These are phyloP conservation scores for Pseudodiploospora longispora DNA, from an alignment of 2,329 filamentous ascomycete genomes.

Conservation along the genomic window DNA sequence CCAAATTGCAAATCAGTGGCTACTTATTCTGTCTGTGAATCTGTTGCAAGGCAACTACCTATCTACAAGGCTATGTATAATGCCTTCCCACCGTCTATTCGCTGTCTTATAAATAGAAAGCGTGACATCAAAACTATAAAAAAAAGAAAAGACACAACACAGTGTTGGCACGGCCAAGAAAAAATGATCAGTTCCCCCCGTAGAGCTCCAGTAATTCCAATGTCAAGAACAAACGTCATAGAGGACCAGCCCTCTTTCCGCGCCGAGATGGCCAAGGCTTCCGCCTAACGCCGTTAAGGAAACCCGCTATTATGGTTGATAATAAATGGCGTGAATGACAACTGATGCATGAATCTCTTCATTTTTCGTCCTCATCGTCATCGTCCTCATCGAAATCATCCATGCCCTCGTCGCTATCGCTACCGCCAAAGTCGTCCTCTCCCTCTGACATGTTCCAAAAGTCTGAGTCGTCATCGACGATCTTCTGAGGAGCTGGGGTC, in stretches of 20 bases:
- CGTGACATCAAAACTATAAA: neutral
- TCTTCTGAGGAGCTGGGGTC: constrained; percentile 51
- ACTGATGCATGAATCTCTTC: neutral
- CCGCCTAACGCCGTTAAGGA: constrained; percentile 8
- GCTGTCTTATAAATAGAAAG: neutral
- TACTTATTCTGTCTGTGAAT: no score
- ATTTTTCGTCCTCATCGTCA: constrained; percentile 45
- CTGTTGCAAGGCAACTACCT: no score
- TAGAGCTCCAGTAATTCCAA: constrained; percentile 3
- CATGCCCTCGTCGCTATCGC: constrained; percentile 57
- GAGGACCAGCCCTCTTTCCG: constrained; percentile 3
- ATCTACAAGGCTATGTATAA: no score
- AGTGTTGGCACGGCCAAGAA: neutral
- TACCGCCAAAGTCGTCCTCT: constrained; percentile 71
- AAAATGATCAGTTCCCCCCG: neutral
- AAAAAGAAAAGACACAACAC: neutral
- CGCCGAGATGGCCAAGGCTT: neutral
- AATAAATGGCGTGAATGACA: neutral
- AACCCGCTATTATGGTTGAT: constrained; percentile 4
- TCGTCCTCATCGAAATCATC: constrained; percentile 53
- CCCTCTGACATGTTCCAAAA: constrained; percentile 76
- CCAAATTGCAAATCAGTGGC: no score
- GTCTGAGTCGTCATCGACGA: constrained; percentile 61
- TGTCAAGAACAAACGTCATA: constrained; percentile 5
- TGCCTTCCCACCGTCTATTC: neutral